These are phyloP conservation scores for Vaccinium darrowii DNA, from an alignment of 148 eudicot genomes.

Conservation along the genomic window DNA sequence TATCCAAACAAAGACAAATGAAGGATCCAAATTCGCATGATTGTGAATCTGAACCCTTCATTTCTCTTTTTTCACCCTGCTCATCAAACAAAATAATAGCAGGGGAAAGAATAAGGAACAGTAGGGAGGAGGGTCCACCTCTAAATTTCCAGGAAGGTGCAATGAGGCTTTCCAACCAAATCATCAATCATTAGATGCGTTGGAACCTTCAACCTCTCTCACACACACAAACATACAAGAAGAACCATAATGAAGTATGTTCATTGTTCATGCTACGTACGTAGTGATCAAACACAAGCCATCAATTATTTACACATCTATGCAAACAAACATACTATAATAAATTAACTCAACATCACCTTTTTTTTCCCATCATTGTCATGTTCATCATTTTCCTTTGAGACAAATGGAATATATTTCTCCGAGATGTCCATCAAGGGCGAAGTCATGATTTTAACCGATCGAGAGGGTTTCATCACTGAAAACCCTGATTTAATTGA, in stretches of 20 bases:
- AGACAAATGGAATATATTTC: not conserved
- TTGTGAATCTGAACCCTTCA: too few relatives aligned
- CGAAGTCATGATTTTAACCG: too few relatives aligned
- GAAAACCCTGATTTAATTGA: too few relatives aligned
- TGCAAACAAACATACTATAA: not conserved
- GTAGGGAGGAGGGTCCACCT: slow-evolving; percentile 7
- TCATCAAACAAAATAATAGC: not conserved
- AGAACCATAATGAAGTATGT: too few relatives aligned
- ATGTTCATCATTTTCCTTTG: too few relatives aligned
- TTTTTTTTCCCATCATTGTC: not conserved
- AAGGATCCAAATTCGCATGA: too few relatives aligned
- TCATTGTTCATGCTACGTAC: not conserved
- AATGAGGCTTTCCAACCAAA: slow-evolving; percentile 3
- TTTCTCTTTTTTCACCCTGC: too few relatives aligned
- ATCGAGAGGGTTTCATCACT: too few relatives aligned
- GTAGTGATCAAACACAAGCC: not conserved
- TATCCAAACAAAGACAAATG: too few relatives aligned
- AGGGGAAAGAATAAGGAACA: not conserved
- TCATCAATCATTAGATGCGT: not conserved
- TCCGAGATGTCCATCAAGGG: not conserved
- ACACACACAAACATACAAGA: too few relatives aligned
- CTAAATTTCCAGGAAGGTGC: slow-evolving; percentile 17
- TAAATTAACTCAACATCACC: not conserved
- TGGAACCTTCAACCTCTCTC: not conserved
- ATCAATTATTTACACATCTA: not conserved